Conservation (phyloP, 2,329 filamentous ascomycete species). For the Penicillium sp. region DNA sequence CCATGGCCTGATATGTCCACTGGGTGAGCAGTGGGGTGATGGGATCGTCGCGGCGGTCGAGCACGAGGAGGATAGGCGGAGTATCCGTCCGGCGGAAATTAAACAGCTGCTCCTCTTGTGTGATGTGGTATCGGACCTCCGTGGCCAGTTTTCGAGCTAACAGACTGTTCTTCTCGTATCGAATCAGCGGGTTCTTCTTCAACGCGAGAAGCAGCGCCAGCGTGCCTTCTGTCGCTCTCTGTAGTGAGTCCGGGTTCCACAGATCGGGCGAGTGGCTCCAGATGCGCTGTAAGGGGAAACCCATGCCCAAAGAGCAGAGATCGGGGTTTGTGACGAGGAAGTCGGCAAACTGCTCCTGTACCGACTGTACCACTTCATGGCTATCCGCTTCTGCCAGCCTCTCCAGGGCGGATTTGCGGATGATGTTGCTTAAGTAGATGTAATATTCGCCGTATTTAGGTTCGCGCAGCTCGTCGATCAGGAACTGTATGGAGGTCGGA, state of each 20-base stretch:
- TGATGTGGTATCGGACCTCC: slow-evolving; percentile 88
- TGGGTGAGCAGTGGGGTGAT: slow-evolving; percentile 93
- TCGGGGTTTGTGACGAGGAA: slow-evolving; percentile 95
- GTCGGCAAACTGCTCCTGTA: slow-evolving; percentile 96
- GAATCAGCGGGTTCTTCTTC: slow-evolving; percentile 94
- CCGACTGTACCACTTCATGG: slow-evolving; percentile 89
- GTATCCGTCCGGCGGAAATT: slow-evolving; percentile 96
- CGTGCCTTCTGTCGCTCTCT: slow-evolving; percentile 82
- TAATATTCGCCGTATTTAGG: slow-evolving; percentile 98
- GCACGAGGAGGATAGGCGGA: slow-evolving; percentile 83
- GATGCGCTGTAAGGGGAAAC: slow-evolving; percentile 71
- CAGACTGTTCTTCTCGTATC: slow-evolving; percentile 88
- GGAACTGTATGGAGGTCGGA: slow-evolving; percentile 84
- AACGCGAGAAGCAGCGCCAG: slow-evolving; percentile 81
- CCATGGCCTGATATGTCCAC: slow-evolving; percentile 99
- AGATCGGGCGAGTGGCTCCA: slow-evolving; percentile 81
- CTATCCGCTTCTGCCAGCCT: slow-evolving; percentile 94
- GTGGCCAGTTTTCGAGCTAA: slow-evolving; percentile 90
- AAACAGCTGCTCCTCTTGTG: slow-evolving; percentile 94
- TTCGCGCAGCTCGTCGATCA: slow-evolving; percentile 93
- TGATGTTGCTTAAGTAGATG: slow-evolving; percentile 95
- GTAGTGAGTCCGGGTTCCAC: slow-evolving; percentile 88
- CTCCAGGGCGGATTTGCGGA: slow-evolving; percentile 94
- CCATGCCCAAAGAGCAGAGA: slow-evolving; percentile 77
- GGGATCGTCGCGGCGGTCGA: slow-evolving; percentile 91